Percentiles rank a stretch among this genome's conserved stretches.
phyloP scores from a whole-genome alignment of 345 rosid species.

The Salix brachista region DNA sequence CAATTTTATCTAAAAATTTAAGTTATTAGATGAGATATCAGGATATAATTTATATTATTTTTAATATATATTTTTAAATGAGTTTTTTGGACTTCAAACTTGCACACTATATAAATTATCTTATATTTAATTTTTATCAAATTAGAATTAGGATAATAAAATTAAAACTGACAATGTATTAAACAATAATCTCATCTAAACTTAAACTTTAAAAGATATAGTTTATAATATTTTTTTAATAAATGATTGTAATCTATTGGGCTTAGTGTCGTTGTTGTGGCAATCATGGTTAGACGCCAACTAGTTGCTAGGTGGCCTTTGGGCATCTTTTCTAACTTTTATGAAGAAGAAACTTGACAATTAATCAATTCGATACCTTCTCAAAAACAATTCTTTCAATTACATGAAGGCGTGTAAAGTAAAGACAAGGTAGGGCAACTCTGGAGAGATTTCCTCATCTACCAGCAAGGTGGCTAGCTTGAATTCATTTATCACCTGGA shows the following conservation, averaged over 20 bases:
- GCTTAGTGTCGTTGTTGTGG: constrained; percentile 18
- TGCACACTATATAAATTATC: accelerated
- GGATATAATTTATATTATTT: too few relatives aligned
- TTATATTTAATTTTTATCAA: too few relatives aligned
- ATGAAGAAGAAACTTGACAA: not conserved
- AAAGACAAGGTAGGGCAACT: not conserved
- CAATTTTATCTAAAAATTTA: too few relatives aligned
- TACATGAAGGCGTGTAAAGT: not conserved
- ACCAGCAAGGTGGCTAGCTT: not conserved
- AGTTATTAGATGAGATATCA: accelerated
- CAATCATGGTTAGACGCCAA: not conserved
- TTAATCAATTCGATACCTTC: not conserved
- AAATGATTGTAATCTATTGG: constrained; percentile 18
- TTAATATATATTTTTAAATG: too few relatives aligned
- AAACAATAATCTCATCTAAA: accelerated
- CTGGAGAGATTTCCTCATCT: not conserved
- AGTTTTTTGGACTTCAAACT: too few relatives aligned
- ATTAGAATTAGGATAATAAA: too few relatives aligned
- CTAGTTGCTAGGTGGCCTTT: not conserved
- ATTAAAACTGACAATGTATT: too few relatives aligned
- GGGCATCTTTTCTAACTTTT: not conserved
- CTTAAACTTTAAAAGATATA: too few relatives aligned
- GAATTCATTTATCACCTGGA: not conserved
- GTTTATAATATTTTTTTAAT: too few relatives aligned
- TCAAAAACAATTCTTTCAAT: not conserved